Conservation (phyloP, 148 eudicot genomes). For the Fagopyrum esculentum region DNA sequence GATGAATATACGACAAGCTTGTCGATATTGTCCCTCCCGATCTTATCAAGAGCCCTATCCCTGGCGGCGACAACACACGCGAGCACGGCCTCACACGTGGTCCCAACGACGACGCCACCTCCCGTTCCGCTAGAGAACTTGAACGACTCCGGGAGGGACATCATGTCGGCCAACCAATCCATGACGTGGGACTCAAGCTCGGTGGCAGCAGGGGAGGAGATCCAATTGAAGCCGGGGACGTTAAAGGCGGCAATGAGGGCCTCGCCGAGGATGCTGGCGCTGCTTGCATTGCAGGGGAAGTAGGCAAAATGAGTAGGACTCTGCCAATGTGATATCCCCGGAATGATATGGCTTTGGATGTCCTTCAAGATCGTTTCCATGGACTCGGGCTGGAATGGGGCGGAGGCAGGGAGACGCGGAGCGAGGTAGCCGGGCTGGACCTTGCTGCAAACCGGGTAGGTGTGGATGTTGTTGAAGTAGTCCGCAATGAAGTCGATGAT, state of each 20-base stretch:
- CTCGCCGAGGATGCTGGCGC: slow-evolving; percentile 32
- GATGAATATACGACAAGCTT: slow-evolving; percentile 47
- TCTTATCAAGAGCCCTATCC: slow-evolving; percentile 19
- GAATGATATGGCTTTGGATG: slow-evolving; percentile 26
- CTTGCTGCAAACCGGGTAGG: slow-evolving; percentile 33
- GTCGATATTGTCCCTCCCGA: slow-evolving; percentile 26
- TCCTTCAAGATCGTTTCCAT: slow-evolving; percentile 35
- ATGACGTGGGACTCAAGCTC: slow-evolving; percentile 34
- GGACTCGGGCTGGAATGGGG: slow-evolving; percentile 29
- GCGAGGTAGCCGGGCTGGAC: slow-evolving; percentile 35
- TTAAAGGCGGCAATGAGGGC: slow-evolving; percentile 29
- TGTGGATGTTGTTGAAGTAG: slow-evolving; percentile 28
- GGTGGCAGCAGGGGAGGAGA: slow-evolving; percentile 37
- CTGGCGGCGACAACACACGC: slow-evolving; percentile 36
- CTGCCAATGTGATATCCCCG: slow-evolving; percentile 41
- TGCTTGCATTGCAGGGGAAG: slow-evolving; percentile 33
- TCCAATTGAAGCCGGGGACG: slow-evolving; percentile 40
- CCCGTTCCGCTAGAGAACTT: slow-evolving; percentile 31
- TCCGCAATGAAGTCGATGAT: slow-evolving; percentile 29
- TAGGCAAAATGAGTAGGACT: slow-evolving; percentile 39
- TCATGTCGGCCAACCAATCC: slow-evolving; percentile 35
- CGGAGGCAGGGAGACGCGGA: slow-evolving; percentile 21
- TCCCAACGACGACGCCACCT: slow-evolving; percentile 47
- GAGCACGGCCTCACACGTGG: slow-evolving; percentile 46
- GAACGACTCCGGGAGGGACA: slow-evolving; percentile 29